These are phyloP conservation scores for Thalassiosira mediterranea DNA, from an alignment of 352 stramenopile species.

Conservation along the genomic window DNA sequence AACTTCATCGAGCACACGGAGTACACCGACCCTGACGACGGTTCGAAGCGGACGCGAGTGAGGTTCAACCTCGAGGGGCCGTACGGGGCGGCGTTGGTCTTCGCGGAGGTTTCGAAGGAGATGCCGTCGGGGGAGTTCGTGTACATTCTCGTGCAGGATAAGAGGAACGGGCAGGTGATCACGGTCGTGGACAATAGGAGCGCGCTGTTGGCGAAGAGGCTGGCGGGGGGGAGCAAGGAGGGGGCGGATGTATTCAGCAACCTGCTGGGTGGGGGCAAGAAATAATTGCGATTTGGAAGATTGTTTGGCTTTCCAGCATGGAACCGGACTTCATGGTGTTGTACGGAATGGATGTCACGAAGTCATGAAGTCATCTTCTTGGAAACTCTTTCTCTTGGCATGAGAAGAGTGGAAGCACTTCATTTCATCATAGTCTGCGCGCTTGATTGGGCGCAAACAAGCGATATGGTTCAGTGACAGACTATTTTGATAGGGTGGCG, in stretches of 20 bases:
- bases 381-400: too few species aligned
- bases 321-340: too few species aligned
- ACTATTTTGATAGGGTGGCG: too few species aligned
- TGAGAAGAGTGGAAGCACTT: too few species aligned
- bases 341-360: too few species aligned
- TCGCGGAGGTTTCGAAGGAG: slow-evolving; percentile 90
- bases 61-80: slow-evolving; percentile 95
- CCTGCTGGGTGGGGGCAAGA: slow-evolving; percentile 63
- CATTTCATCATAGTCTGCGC: too few species aligned
- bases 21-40: slow-evolving; percentile 89
- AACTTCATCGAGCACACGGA: slow-evolving; percentile 95
- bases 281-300: too few species aligned
- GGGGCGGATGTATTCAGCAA: slow-evolving; percentile 66
- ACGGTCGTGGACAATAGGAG: slow-evolving; percentile 92
- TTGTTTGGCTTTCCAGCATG: too few species aligned
- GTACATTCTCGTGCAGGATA: slow-evolving; percentile 94
- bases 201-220: slow-evolving; percentile 60
- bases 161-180: slow-evolving; percentile 88
- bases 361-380: too few species aligned
- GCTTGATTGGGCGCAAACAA: too few species aligned
- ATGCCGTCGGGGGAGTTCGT: slow-evolving; percentile 95
- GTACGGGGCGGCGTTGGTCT: slow-evolving; percentile 88
- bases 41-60: slow-evolving; percentile 82
- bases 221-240: slow-evolving; percentile 72
- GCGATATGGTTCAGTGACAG: too few species aligned